Percentiles rank a stretch among this genome's conserved stretches.
These are phyloP conservation scores for Bryum argenteum DNA, from an alignment of 225 moss, liverwort and hornwort species.

Conservation along the genomic window DNA sequence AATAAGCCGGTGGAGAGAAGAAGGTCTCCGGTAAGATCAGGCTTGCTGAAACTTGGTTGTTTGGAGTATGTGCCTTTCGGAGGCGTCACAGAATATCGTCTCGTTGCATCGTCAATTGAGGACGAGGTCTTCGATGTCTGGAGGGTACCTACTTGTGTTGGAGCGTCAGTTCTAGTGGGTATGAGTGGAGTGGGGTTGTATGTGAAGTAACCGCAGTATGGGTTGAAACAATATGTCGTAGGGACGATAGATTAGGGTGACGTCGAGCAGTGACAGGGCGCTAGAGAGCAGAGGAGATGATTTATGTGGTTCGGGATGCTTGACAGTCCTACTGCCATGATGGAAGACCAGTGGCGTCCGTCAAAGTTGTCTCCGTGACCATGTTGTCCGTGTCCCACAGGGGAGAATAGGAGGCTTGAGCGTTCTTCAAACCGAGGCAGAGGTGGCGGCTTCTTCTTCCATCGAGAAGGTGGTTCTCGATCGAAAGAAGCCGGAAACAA, in stretches of 20 bases:
- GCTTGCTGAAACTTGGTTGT: constrained; percentile 10
- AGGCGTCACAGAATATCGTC: neutral
- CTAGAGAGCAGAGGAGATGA: neutral
- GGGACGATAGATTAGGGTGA: neutral
- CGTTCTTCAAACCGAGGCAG: constrained; percentile 59
- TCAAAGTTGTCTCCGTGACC: constrained; percentile 30
- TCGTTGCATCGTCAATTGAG: constrained; percentile 5
- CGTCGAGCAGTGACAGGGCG: constrained; percentile 13
- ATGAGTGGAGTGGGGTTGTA: constrained; percentile 21
- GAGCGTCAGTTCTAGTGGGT: neutral
- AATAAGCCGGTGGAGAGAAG: constrained; percentile 40
- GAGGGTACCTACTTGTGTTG: neutral
- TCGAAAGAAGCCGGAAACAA: constrained; percentile 34
- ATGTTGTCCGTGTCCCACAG: constrained; percentile 44
- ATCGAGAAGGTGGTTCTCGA: constrained; percentile 42
- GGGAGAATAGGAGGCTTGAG: constrained; percentile 63
- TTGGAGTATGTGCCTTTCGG: constrained; percentile 5
- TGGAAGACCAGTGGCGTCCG: neutral
- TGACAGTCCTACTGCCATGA: constrained; percentile 2
- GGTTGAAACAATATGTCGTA: neutral
- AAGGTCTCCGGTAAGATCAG: constrained; percentile 53
- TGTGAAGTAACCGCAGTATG: neutral
- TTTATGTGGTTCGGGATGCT: constrained; percentile 11
- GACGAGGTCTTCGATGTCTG: constrained; percentile 2
- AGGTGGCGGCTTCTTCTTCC: constrained; percentile 52